Percentiles rank a stretch among this genome's conserved stretches.
These are phyloP conservation scores for Podila epigama DNA, from an alignment of 192 early-diverging fungal species.

Conservation along the genomic window DNA sequence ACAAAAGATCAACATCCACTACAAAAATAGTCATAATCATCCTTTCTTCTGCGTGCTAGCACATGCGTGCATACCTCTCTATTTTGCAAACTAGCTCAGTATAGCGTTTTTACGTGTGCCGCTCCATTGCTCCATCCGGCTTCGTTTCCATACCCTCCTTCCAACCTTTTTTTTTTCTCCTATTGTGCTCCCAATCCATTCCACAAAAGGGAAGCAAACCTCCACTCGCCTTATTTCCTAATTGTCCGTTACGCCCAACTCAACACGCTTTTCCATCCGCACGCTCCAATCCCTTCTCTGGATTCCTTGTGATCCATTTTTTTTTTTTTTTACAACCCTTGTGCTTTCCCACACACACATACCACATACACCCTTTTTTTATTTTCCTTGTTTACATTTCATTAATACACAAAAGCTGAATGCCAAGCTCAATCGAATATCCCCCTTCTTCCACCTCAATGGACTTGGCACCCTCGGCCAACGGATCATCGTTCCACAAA, in stretches of 20 bases:
- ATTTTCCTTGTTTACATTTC: neutral
- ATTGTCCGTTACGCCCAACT: slow-evolving; percentile 11
- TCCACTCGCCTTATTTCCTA: slow-evolving; percentile 6
- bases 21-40: no score
- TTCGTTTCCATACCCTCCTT: neutral
- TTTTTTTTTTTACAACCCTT: neutral
- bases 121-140: neutral
- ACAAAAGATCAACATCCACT: no score
- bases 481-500: neutral
- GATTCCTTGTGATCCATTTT: neutral
- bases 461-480: slow-evolving; percentile 31
- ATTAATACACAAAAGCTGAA: slow-evolving; percentile 8
- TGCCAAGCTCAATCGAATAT: slow-evolving; percentile 36
- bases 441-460: neutral
- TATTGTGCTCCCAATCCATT: slow-evolving; percentile 34
- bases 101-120: no score
- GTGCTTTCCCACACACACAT: slow-evolving; percentile 4
- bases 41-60: no score
- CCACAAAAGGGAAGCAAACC: slow-evolving; percentile 50
- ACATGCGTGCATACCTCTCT: no score
- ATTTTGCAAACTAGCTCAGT: no score
- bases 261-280: neutral
- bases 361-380: neutral
- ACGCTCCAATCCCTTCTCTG: neutral
- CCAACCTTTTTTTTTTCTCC: slow-evolving; percentile 1